Evolutionary conservation across 257 asterid species (phyloP).

Genomic region (Jacaranda mimosifolia): DNA sequence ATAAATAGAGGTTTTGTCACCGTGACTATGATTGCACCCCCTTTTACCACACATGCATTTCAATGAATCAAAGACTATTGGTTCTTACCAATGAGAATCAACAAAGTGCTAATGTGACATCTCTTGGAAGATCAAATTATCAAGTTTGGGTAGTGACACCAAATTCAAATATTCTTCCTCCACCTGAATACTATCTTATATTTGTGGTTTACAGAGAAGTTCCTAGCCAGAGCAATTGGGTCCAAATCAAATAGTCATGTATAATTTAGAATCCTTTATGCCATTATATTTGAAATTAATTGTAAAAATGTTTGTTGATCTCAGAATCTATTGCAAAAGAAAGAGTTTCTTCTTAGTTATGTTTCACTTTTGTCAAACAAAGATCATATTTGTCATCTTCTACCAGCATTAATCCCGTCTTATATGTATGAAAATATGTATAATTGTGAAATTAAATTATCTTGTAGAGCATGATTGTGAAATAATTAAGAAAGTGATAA

Average conservation of each 20-base stretch:
- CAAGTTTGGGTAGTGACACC: conserved; percentile 26
- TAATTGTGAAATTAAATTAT: too few species aligned
- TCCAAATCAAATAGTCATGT: not conserved
- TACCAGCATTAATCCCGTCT: too few species aligned
- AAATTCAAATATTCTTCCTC: conserved; percentile 2
- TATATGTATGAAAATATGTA: too few species aligned
- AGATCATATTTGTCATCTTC: too few species aligned
- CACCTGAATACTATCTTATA: not conserved
- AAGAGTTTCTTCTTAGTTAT: too few species aligned
- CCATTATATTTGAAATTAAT: not conserved
- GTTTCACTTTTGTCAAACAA: too few species aligned
- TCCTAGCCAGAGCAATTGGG: not conserved
- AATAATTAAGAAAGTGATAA: too few species aligned
- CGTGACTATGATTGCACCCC: conserved; percentile 54
- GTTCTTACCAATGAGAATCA: not conserved
- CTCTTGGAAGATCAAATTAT: conserved; percentile 22
- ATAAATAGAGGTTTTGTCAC: conserved; percentile 20
- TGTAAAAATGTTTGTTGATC: not conserved
- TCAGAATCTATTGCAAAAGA: too few species aligned
- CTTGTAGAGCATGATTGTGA: too few species aligned
- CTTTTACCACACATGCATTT: conserved; percentile 54
- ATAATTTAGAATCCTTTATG: not conserved
- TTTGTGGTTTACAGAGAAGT: not conserved
- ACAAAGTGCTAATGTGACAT: not conserved
- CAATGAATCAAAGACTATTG: conserved; percentile 57